Evolutionary conservation across 2,329 filamentous ascomycete genomes (phyloP).

Genomic region (Hyphodiscus sp.): DNA sequence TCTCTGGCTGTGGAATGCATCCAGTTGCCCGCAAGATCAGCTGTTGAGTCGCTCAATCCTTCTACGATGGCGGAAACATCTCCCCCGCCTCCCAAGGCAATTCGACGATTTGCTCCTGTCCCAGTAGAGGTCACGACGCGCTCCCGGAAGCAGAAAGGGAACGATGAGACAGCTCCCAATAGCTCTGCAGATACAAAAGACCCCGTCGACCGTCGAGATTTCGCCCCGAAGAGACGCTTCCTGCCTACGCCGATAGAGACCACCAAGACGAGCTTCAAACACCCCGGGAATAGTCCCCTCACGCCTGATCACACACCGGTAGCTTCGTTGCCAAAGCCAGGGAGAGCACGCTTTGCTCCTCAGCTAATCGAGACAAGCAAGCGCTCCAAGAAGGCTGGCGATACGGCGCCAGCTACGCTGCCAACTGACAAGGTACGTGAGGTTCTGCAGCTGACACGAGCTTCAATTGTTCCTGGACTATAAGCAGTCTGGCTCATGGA

Average conservation of each 20-base stretch:
- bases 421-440: conserved; percentile 68
- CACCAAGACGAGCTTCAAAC: conserved; percentile 42
- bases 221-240: conserved; percentile 49
- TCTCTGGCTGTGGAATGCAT: conserved; percentile 8
- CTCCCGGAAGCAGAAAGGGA: conserved; percentile 30
- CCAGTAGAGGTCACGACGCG: conserved; percentile 38
- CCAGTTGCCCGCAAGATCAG: conserved; percentile 12
- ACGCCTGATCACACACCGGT: conserved; percentile 51
- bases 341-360: conserved; percentile 59
- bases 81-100: conserved; percentile 27
- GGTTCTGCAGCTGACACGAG: conserved; percentile 32
- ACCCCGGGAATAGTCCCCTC: conserved; percentile 32
- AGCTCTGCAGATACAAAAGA: conserved; percentile 6
- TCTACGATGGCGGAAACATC: conserved; percentile 24
- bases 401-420: conserved; percentile 54
- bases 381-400: conserved; percentile 61
- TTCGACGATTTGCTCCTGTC: conserved; percentile 34
- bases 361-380: conserved; percentile 76
- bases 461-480: background rate
- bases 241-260: conserved; percentile 67
- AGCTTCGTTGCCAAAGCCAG: conserved; percentile 39
- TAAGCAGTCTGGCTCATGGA: background rate
- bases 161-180: background rate
- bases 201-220: conserved; percentile 23
- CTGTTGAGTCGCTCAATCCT: conserved; percentile 10